Conservation (phyloP, 2,329 filamentous ascomycete genomes). For the Fusarium irregulare region DNA sequence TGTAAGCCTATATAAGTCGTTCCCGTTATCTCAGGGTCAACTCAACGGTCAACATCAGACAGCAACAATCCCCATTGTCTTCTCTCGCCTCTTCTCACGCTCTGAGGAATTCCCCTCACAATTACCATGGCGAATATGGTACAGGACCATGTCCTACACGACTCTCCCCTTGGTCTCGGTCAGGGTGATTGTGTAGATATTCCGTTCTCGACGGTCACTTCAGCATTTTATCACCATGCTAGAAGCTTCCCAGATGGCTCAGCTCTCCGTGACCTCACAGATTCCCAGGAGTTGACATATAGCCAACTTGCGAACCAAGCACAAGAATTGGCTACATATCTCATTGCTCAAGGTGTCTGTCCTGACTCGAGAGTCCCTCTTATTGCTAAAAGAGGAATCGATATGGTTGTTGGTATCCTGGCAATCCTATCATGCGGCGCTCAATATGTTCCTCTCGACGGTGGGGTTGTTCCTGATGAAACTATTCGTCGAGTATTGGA, state of each 20-base stretch:
- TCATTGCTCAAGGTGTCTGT: constrained; percentile 54
- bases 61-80: constrained; percentile 34
- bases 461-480: constrained; percentile 61
- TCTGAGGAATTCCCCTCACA: background rate
- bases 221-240: constrained; percentile 55
- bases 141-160: constrained; percentile 8
- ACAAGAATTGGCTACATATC: constrained; percentile 56
- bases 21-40: constrained; percentile 38
- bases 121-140: constrained; percentile 11
- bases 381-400: constrained; percentile 65
- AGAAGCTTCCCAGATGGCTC: constrained; percentile 51
- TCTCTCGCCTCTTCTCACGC: constrained; percentile 8
- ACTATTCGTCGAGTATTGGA: constrained; percentile 62
- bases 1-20: constrained; percentile 37
- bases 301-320: constrained; percentile 56
- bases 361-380: constrained; percentile 63
- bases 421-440: constrained; percentile 67
- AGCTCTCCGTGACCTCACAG: constrained; percentile 54
- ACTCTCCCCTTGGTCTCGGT: constrained; percentile 23
- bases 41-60: constrained; percentile 23
- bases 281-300: constrained; percentile 56
- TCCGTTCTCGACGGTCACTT: constrained; percentile 54
- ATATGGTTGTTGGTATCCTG: constrained; percentile 68
- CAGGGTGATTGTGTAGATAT: constrained; percentile 38
- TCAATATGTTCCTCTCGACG: constrained; percentile 70